Base-by-base conservation (phyloP, 108 stramenopile genomes). In the Parietichytrium sp. region DNA sequence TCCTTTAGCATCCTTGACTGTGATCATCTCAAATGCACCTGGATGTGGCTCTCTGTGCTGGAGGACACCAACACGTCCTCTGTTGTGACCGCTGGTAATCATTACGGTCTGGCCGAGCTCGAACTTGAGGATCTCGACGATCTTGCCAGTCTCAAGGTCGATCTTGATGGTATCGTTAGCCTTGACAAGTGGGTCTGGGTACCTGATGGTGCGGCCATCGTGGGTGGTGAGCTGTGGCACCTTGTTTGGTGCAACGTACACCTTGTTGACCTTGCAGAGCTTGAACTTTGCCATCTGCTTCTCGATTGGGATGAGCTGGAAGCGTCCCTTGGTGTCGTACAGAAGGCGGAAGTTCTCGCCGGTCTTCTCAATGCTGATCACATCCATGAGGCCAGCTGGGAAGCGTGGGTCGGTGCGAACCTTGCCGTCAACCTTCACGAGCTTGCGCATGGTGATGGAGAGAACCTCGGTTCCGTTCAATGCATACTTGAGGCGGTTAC, bases 321-420 rank as follows among this genome's bases (percentile, higher is more conserved):
- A 99, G 51, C 97, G 95, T 83, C 98, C 98, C 94, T 98, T 99
- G 87, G 91, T 92, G 87, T 99, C 97, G 92, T 94, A 98, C 78
- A 99, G 54, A 53, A 99, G 93, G 77, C 98, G 95, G 93, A 98
- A 98, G 52, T 91, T 87, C 84, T 98, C 97, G 54, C 93, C 94
- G 48, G 94, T 89, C 93, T 96, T 96, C 52, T 95, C 94, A 55
- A 99, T 89, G 79, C 92, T 87, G 47, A 99, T 87, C 49, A 98
- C 95, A 83, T 99, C 98, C 97, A 97, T 97, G 94, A 98, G 98
- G 15, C 98, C 98, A 38, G 96, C 95, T 51, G 98, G 98, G 93
- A 91, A 99, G 93, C 96, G 96, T 79, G 87, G 83, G 87, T 99
- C 98, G 50, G 98, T 98, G 80, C 98, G 95, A 84, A 98, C 84